Evolutionary conservation across 345 rosid species (phyloP).

Genomic region (Salix brachista): DNA sequence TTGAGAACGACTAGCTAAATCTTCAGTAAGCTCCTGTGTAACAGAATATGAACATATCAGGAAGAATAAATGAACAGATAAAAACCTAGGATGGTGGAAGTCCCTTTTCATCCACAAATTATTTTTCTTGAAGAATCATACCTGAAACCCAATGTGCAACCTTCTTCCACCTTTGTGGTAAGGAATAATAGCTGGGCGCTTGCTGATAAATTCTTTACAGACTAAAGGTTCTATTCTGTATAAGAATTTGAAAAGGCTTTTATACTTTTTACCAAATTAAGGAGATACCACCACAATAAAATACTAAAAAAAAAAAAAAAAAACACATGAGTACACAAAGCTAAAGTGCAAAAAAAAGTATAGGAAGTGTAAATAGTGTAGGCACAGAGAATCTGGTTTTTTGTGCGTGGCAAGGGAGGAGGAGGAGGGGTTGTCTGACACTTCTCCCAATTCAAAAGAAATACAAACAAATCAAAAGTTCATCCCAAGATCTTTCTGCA

Average conservation of each 20-base stretch:
- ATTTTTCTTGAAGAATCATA: slow-evolving; percentile 16
- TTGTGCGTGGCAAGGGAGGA: background rate
- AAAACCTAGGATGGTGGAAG: background rate
- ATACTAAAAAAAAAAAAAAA: background rate
- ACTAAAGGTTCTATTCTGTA: slow-evolving; percentile 90
- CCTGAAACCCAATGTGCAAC: slow-evolving; percentile 93
- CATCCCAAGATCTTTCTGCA: background rate
- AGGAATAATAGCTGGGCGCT: slow-evolving; percentile 84
- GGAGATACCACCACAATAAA: background rate
- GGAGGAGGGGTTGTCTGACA: background rate
- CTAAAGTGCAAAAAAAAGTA: background rate
- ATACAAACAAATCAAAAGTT: background rate
- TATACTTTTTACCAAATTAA: background rate
- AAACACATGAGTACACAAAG: background rate
- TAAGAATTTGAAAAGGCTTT: slow-evolving; percentile 16
- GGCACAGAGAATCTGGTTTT: background rate
- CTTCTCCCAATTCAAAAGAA: slow-evolving; percentile 1
- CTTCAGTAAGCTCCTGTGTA: slow-evolving; percentile 73
- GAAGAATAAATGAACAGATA: background rate
- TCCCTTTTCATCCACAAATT: background rate
- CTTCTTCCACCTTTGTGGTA: slow-evolving; percentile 96
- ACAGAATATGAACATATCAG: slow-evolving; percentile 2
- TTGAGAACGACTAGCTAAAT: slow-evolving; percentile 72
- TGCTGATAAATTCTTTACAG: slow-evolving; percentile 62
- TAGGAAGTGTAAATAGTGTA: background rate